Conservation (phyloP, 208 protist genomes). For the Porcisia deanei region DNA sequence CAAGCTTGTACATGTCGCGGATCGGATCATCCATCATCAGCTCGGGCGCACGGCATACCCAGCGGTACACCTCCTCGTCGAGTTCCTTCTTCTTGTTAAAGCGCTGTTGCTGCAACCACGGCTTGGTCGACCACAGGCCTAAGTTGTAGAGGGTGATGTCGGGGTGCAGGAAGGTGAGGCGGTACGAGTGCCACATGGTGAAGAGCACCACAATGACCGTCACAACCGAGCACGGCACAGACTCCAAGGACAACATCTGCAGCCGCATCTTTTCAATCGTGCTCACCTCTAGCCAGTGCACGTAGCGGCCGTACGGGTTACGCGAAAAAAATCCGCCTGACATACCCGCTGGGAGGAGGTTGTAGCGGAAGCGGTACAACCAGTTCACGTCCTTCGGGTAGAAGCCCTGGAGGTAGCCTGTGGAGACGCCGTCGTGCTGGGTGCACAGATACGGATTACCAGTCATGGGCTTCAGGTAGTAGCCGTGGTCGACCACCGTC, state of each 20-base stretch:
- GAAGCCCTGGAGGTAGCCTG: slow-evolving; percentile 78
- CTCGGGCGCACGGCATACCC: slow-evolving; percentile 74
- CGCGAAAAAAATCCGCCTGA: slow-evolving; percentile 71
- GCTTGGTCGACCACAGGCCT: slow-evolving; percentile 69
- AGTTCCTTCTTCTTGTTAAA: slow-evolving; percentile 84
- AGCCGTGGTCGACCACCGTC: slow-evolving; percentile 72
- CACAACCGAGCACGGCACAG: slow-evolving; percentile 51
- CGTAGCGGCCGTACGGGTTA: slow-evolving; percentile 80
- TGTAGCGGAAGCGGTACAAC: slow-evolving; percentile 88
- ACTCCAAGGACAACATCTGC: slow-evolving; percentile 58
- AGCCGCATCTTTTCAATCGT: slow-evolving; percentile 83
- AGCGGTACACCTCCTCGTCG: slow-evolving; percentile 75
- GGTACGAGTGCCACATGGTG: slow-evolving; percentile 70
- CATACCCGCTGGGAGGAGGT: slow-evolving; percentile 68
- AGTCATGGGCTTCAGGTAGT: slow-evolving; percentile 73
- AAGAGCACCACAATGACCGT: slow-evolving; percentile 45
- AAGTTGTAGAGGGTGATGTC: slow-evolving; percentile 85
- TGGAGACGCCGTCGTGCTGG: slow-evolving; percentile 72
- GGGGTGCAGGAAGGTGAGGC: slow-evolving; percentile 73
- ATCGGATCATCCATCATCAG: slow-evolving; percentile 64
- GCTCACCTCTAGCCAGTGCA: slow-evolving; percentile 88
- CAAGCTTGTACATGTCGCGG: slow-evolving; percentile 64
- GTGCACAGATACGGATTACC: slow-evolving; percentile 72
- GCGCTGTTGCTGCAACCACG: slow-evolving; percentile 78
- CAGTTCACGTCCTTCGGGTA: slow-evolving; percentile 61